Conservation (phyloP, 1,284 basidiomycete species). For the Ganoderma boninense region DNA sequence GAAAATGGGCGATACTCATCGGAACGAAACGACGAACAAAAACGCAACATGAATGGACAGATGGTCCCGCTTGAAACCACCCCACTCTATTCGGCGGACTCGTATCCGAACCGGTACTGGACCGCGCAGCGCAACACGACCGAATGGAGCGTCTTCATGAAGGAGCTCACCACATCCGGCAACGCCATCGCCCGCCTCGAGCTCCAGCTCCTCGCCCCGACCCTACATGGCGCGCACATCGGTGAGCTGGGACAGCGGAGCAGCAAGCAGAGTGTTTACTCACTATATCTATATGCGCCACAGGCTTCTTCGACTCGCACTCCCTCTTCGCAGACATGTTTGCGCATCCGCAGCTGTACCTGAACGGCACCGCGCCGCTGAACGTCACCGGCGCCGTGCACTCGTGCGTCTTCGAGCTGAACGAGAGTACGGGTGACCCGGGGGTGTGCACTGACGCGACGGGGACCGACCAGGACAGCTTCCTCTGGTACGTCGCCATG, state of each 20-base stretch:
- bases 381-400: slow-evolving; percentile 54
- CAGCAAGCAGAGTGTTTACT: neutral
- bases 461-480: too few relatives aligned
- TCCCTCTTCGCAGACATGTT: slow-evolving; percentile 61
- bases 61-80: slow-evolving; percentile 45
- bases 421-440: slow-evolving; percentile 29
- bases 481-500: slow-evolving; percentile 54
- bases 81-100: slow-evolving; percentile 42
- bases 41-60: slow-evolving; percentile 39
- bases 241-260: slow-evolving; percentile 33
- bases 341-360: slow-evolving; percentile 52
- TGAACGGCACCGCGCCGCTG: slow-evolving; percentile 65
- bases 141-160: too few relatives aligned
- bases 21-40: neutral
- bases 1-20: slow-evolving; percentile 8
- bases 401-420: slow-evolving; percentile 11
- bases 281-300: slow-evolving; percentile 3
- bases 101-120: slow-evolving; percentile 38
- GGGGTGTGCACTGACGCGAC: too few relatives aligned
- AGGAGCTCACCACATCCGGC: slow-evolving; percentile 41
- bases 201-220: slow-evolving; percentile 40
- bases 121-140: slow-evolving; percentile 33
- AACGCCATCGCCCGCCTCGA: slow-evolving; percentile 44
- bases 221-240: slow-evolving; percentile 44
- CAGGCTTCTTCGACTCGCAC: slow-evolving; percentile 60